phyloP scores from a whole-genome alignment of 106 monocot species.

The Dioscorea dumetorum region DNA sequence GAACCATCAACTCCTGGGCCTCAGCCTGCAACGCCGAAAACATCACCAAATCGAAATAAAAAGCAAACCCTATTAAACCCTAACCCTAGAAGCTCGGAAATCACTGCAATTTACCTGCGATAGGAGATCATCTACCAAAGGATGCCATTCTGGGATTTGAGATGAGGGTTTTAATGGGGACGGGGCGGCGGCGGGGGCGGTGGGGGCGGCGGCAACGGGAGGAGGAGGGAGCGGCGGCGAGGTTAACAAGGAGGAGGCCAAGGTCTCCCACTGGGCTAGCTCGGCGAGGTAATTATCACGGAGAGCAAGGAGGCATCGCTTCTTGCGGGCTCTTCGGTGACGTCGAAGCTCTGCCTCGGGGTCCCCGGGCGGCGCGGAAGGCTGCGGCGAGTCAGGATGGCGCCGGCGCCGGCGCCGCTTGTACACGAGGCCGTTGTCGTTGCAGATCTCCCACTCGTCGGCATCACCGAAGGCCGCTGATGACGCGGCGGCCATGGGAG shows the following conservation, averaged over 20 bases:
- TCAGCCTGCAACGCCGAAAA: slow-evolving; percentile 23
- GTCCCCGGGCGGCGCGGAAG: background rate
- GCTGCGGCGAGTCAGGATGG: background rate
- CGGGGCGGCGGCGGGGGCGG: background rate
- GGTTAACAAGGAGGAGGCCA: slow-evolving; percentile 2
- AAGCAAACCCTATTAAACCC: background rate
- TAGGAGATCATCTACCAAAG: slow-evolving; percentile 28
- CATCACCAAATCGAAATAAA: background rate
- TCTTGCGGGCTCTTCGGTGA: slow-evolving; percentile 1
- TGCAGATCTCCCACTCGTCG: slow-evolving; percentile 57
- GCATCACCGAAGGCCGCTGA: background rate
- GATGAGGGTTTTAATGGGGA: background rate
- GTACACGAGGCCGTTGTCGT: slow-evolving; percentile 51
- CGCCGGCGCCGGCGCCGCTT: slow-evolving; percentile 36
- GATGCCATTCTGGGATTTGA: background rate
- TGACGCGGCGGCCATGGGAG: no score
- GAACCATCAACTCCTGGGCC: slow-evolving; percentile 26
- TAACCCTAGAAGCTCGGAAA: slow-evolving; percentile 4
- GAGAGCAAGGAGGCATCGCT: slow-evolving; percentile 11
- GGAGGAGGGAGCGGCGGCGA: slow-evolving; percentile 2
- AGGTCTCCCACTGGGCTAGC: slow-evolving; percentile 23
- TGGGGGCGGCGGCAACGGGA: background rate
- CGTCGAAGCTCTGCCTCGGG: slow-evolving; percentile 15
- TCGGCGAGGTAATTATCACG: slow-evolving; percentile 17
- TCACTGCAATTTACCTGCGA: slow-evolving; percentile 18